Evolutionary conservation across 1,139 yeast species (phyloP), one percentile per base, ranked within the genome.

Genomic region (Debaryomyces subglobosus): DNA sequence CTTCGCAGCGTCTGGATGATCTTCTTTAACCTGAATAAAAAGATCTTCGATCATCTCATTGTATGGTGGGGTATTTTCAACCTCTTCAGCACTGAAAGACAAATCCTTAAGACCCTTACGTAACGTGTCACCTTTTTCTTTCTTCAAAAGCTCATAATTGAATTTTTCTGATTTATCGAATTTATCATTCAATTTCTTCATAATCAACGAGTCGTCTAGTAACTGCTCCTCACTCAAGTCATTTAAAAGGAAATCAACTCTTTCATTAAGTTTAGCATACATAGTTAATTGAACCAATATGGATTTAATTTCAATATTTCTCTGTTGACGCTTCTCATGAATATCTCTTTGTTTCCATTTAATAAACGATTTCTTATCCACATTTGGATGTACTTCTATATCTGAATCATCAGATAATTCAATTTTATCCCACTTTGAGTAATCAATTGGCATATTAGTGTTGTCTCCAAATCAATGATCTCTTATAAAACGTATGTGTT

Each of bases 341-440:
- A 95, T 94, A 60, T 92, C 97, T 62, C 96, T 86, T 70, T 95
- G 99, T 65, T 91, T 94, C 99, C 98, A 94, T 53, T 85, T 83
- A 60, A 95, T 89, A 60, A 95, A 92, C 1, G 98, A 91, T 44
- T 75, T 77, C 66, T 95, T 95, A 68, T 95, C 99, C 30, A 95
- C 99, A 63, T 95, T 95, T 51, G 99, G 99, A 66, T 95, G 99
- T 8, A 92, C 99, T 63, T 94, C 99, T 44, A 92, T 77, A 63
- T 94, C 98, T 5, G 97, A 89, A 66, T 94, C 99, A 64, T 94
- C 99, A 15, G 97, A 89, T 43, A 94, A 74, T 67, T 94, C 99
- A 52, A 94, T 82, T 65, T 90, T 90, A 68, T 94, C 99, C 98
- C 99, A 94, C 66, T 94, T 94, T 12, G 97, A 91, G 69, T 94